Evolutionary conservation across 176 grass and related monocot genomes (phyloP), one percentile per base, ranked within the genome.

Genomic region (Hordeum marinum): DNA sequence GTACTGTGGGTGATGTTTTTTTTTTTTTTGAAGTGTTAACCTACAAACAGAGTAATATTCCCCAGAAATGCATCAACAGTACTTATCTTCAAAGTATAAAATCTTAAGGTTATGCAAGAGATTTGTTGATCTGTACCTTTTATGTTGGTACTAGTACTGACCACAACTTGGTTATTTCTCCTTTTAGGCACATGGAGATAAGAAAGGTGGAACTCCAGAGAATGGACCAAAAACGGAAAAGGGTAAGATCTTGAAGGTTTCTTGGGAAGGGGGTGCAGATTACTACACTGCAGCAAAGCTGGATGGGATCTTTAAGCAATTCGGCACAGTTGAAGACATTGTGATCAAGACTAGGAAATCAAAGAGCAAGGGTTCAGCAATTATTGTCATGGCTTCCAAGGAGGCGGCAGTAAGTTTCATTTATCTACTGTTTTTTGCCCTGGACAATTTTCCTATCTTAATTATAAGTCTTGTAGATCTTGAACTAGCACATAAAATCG

Each of bases 341-440:
- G 87, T 98, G 29, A 98, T 94, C 59, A 89, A 86, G 68, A 86
- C 90, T 63, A 98, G 91, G 57, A 90, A 85, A 87, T 98, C 91
- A 21, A 95, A 71, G 74, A 95, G 74, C 62, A 94, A 58, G 87
- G 87, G 91, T 69, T 86, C 96, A 43, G 93, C 96, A 11, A 86
- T 98, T 85, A 75, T 95, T 48, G 89, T 94, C 25, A 95, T 98
- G 96, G 63, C 83, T 45, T 86, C 91, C 39, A 98, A 90, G 84
- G 96, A 98, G 82, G 91, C 80, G 52, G 90, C 82, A 31, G 96
- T 98, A 89, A 91, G 80, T 82, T 54, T 21, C 34, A 11, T 84
- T 82, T 83, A 9, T 87, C 3, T 77, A 24, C 79, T 9, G 11
- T 91, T 63, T 66, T 20, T 15, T 73, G 24, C 17, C 34, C 72